Base-by-base conservation (phyloP, 305 asterid species). In the Solanum aculeatissimum region DNA sequence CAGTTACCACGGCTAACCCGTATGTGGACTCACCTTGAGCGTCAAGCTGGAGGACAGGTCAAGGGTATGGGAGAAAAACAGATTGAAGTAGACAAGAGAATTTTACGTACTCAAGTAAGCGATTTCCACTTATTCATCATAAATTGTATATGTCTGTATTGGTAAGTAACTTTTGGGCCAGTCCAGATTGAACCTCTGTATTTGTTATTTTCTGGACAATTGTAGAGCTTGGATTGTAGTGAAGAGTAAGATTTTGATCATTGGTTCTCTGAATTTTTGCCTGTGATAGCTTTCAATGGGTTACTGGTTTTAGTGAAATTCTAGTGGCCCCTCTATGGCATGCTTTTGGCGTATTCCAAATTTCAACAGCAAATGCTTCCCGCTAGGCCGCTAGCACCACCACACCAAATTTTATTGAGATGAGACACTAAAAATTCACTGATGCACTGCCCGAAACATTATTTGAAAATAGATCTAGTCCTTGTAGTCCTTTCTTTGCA, bases 41-140 rank as follows among this genome's bases (percentile, higher is more conserved):
- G 99, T 65, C 99, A 94, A 91, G 88, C 98, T 89, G 99, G 99
- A 89, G 99, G 99, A 58, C 93, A 94, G 88, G 99, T 96, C 94
- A 96, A 96, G 93, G 99, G 99, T 92, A 96, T 96, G 99, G 99
- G 99, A 86, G 99, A 96, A 92, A 96, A 96, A 86, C 99, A 96
- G 87, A 96, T 96, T 85, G 99, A 96, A 93, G 98, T 96, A 79
- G 99, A 96, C 88, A 96, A 96, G 85, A 95, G 99, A 89, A 94
- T 96, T 86, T 86, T 96, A 82, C 94, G 98, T n/a, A 97, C 97
- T 87, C 98, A 94, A 91, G 99, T 96, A 85, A 89, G 93, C 83
- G 49, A 54, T 89, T 85, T 65, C 81, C 60, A 82, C 83, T 29
- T 32, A 25, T 57, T 70, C 62, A 43, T 47, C 54, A 81, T 77